Conservation (phyloP, 2,329 filamentous ascomycete genomes). For the Apiospora malaysiana region DNA sequence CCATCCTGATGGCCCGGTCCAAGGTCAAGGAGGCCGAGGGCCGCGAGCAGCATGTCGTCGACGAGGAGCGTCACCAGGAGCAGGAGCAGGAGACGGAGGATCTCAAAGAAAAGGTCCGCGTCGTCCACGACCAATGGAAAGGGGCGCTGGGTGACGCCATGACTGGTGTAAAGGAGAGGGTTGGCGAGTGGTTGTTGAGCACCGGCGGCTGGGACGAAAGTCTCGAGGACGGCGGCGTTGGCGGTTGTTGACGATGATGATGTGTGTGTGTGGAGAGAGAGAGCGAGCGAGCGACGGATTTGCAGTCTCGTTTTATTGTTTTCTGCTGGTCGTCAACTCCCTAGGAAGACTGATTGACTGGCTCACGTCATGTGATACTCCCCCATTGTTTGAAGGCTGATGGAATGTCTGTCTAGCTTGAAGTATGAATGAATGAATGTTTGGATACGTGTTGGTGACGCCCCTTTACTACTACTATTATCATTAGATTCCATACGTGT, state of each 20-base stretch:
- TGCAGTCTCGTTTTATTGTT: conserved; percentile 4
- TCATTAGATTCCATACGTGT: background rate
- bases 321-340: conserved; percentile 7
- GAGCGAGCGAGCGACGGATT: background rate
- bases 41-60: conserved; percentile 49
- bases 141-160: conserved; percentile 84
- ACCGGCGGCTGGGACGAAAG: conserved; percentile 90
- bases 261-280: background rate
- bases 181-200: conserved; percentile 74
- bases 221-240: conserved; percentile 63
- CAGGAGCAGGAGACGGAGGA: conserved; percentile 78
- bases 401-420: background rate
- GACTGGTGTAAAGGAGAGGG: conserved; percentile 73
- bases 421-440: background rate
- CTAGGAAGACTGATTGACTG: background rate
- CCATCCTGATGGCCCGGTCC: conserved; percentile 66
- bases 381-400: background rate
- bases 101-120: conserved; percentile 88
- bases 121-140: conserved; percentile 90
- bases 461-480: background rate
- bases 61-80: conserved; percentile 68
- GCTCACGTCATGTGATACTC: conserved; percentile 11
- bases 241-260: conserved; percentile 44
- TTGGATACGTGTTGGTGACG: background rate
- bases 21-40: conserved; percentile 72